Evolutionary conservation across 192 early-diverging fungal species (phyloP), one percentile per base, ranked within the genome.

Genomic region (Coemansia sp.): DNA sequence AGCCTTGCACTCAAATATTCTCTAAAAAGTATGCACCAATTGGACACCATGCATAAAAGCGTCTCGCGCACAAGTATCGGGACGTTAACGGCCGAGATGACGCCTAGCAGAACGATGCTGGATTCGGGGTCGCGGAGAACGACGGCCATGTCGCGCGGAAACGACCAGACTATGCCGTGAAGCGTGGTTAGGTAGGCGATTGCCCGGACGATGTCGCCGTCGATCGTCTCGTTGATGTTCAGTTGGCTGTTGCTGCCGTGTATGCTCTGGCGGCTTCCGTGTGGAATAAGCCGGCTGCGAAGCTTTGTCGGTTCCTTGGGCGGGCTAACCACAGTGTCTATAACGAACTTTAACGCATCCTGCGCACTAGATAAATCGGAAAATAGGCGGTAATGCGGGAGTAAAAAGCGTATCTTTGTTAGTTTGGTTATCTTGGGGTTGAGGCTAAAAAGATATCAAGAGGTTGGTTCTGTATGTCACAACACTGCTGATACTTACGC

Each of bases 21-120:
- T 8, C 52, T 33, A 34, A 60, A 77, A 47, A 77, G 30, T 5
- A 77, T 55, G 53, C 67, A 66, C 73, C 73, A 77, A 48, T 70
- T 70, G 9, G 73, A 77, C 40, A 77, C 73, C 73, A 77, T 77
- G 50, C 60, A 60, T 41, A 77, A 44, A 40, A 77, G 53, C 3
- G 73, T 77, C 44, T 77, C 67, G 44, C 73, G 73, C 49, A 77
- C 64, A 0, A 64, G 62, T 14, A 77, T 38, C 9, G 73, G 73
- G 21, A 70, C 38, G 11, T 45, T 53, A 18, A 61, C 60, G 5
- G 67, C 62, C 13, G 56, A 43, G 27, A 77, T 61, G 14, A 69
- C 55, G 19, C 62, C 61, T 11, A 57, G 57, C 13, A 77, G 24
- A 4, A 69, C 33, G 6, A 52, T 23, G 9, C 60, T 49, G 27